Conservation (phyloP, 441 rosid genomes). For the Flueggea neowawraea region DNA sequence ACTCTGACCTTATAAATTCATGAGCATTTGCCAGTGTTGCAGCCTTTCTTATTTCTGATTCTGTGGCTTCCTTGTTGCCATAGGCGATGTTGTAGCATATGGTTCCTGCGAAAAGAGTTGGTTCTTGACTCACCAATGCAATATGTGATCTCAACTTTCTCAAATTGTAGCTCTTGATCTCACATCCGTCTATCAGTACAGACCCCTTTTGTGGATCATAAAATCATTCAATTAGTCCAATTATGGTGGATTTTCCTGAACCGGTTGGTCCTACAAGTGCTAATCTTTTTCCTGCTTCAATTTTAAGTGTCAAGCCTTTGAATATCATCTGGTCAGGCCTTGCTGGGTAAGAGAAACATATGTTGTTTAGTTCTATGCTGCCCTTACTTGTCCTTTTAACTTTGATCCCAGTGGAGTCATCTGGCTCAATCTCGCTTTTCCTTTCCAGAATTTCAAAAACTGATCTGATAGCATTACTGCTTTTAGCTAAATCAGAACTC, state of each 20-base stretch:
- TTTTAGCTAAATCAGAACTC: conserved; percentile 47
- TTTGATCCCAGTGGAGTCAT: conserved; percentile 17
- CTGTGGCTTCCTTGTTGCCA: conserved; percentile 32
- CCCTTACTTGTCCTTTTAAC: conserved; percentile 21
- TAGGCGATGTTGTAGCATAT: conserved; percentile 34
- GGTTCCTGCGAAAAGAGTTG: conserved; percentile 45
- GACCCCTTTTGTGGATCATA: conserved; percentile 38
- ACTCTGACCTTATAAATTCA: conserved; percentile 38
- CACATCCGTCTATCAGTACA: conserved; percentile 29
- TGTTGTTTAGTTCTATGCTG: conserved; percentile 30
- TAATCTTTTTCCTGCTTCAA: conserved; percentile 35
- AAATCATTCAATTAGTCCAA: conserved; percentile 44
- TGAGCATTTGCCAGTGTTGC: conserved; percentile 46
- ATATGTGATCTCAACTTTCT: conserved; percentile 37
- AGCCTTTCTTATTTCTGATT: conserved; percentile 39
- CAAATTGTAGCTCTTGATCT: conserved; percentile 39
- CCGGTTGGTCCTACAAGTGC: conserved; percentile 49
- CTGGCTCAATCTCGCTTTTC: conserved; percentile 37
- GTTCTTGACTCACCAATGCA: conserved; percentile 51
- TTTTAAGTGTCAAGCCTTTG: conserved; percentile 31
- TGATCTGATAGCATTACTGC: conserved; percentile 30
- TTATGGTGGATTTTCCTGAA: conserved; percentile 49
- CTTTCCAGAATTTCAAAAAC: conserved; percentile 34
- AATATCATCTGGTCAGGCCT: conserved; percentile 51
- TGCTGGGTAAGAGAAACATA: conserved; percentile 40